These are phyloP conservation scores for Pseudozyma thailandica DNA, from an alignment of 1,284 basidiomycete species.

Conservation along the genomic window DNA sequence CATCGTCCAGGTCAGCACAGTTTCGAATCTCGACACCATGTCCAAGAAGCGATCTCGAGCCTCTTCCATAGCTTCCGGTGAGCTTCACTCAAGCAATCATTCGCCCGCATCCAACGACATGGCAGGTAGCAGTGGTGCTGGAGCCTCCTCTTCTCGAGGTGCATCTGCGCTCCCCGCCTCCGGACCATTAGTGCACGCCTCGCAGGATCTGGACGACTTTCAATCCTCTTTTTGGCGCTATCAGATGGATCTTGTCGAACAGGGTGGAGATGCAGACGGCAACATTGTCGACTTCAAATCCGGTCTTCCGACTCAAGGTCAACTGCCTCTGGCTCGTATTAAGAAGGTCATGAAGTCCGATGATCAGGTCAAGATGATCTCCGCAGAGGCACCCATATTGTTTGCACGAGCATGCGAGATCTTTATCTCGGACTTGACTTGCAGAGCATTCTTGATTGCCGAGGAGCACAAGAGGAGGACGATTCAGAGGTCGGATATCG, in stretches of 20 bases:
- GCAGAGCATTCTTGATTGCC: conserved; percentile 65
- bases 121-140: conserved; percentile 6
- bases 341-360: conserved; percentile 68
- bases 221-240: conserved; percentile 62
- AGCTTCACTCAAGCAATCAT: no score
- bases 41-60: conserved; percentile 46
- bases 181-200: conserved; percentile 43
- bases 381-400: conserved; percentile 66
- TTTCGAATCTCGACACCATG: conserved; percentile 11
- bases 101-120: conserved; percentile 42
- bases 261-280: conserved; percentile 57
- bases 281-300: conserved; percentile 60
- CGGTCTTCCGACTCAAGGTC: conserved; percentile 55
- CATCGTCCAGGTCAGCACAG: neutral
- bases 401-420: conserved; percentile 68
- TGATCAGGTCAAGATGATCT: conserved; percentile 68
- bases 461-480: conserved; percentile 65
- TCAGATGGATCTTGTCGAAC: conserved; percentile 62
- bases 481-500: conserved; percentile 64
- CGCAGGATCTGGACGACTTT: conserved; percentile 53
- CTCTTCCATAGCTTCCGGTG: conserved; percentile 37
- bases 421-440: conserved; percentile 67
- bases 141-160: conserved; percentile 28
- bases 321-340: conserved; percentile 65
- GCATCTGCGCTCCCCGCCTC: conserved; percentile 22